Percentiles rank a stretch among this genome's conserved stretches.
These are phyloP conservation scores for Ballota nigra DNA, from an alignment of 257 asterid species.

Conservation along the genomic window DNA sequence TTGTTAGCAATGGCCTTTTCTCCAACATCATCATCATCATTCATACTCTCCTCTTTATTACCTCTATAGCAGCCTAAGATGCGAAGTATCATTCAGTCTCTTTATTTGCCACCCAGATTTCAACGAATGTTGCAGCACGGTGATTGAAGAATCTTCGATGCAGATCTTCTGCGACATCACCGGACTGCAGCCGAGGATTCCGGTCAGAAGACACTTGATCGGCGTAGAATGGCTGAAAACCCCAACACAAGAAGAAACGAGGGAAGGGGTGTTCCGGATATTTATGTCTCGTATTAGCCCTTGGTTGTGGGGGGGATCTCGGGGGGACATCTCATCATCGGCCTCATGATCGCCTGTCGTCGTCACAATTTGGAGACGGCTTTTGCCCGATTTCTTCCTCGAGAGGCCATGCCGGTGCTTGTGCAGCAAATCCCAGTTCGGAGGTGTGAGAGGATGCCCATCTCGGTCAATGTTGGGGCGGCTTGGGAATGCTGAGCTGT, in stretches of 20 bases:
- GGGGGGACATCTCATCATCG: constrained; percentile 96
- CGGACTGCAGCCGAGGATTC: constrained; percentile 83
- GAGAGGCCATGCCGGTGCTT: constrained; percentile 58
- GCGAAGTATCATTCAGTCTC: constrained; percentile 88
- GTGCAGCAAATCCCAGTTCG: constrained; percentile 58
- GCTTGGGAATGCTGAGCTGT: constrained; percentile 39
- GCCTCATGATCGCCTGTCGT: constrained; percentile 87
- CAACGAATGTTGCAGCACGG: constrained; percentile 88
- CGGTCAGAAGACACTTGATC: constrained; percentile 76
- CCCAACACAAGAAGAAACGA: constrained; percentile 54
- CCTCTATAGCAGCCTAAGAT: constrained; percentile 76
- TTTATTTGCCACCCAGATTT: constrained; percentile 88
- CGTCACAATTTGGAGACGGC: constrained; percentile 89
- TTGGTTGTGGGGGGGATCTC: constrained; percentile 59
- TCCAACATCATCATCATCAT: not conserved
- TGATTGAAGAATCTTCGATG: constrained; percentile 83
- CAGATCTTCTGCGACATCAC: constrained; percentile 72
- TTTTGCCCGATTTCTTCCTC: constrained; percentile 86
- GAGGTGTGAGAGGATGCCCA: constrained; percentile 46
- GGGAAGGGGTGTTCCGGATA: constrained; percentile 38
- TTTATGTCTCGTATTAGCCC: constrained; percentile 43
- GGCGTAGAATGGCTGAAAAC: constrained; percentile 84
- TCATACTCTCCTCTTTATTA: not conserved
- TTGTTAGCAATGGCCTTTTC: not conserved
- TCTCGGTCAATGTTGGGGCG: constrained; percentile 43